A percentile compares a stretch with the other conserved stretches of the same genome.
Conservation (phyloP, 2,329 filamentous ascomycete species). For the Aspergillus sojae region DNA sequence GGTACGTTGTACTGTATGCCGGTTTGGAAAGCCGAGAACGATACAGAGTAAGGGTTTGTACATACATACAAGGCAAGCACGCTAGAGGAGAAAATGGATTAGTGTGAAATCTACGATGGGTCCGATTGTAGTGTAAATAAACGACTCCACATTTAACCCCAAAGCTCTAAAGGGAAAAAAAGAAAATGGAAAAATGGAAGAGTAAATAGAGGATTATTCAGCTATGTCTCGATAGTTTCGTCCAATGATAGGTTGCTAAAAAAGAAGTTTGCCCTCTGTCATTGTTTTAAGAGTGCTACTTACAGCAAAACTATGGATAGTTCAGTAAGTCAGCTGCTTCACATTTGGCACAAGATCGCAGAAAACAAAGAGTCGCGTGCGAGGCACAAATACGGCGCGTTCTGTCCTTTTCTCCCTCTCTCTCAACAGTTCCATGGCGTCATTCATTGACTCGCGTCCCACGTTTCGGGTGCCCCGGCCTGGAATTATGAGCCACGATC, state of each 20-base stretch:
- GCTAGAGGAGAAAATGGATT: slow-evolving; percentile 7
- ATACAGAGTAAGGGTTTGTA: slow-evolving; percentile 15
- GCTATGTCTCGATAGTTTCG: background rate
- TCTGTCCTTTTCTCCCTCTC: slow-evolving; percentile 6
- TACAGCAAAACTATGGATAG: background rate
- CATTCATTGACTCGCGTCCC: slow-evolving; percentile 37
- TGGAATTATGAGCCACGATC: slow-evolving; percentile 21
- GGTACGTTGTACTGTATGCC: slow-evolving; percentile 1
- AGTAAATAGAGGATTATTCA: slow-evolving; percentile 5
- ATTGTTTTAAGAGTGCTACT: background rate
- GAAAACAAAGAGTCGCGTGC: slow-evolving; percentile 3
- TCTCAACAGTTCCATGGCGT: slow-evolving; percentile 26
- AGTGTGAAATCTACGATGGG: slow-evolving; percentile 16
- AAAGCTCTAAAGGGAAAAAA: slow-evolving; percentile 10
- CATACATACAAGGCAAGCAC: slow-evolving; percentile 4
- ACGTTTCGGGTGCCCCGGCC: slow-evolving; percentile 29
- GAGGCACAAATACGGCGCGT: slow-evolving; percentile 15
- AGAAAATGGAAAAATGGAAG: background rate
- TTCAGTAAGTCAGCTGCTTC: background rate
- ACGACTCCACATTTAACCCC: slow-evolving; percentile 26
- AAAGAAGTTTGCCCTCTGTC: background rate
- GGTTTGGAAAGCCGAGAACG: slow-evolving; percentile 7
- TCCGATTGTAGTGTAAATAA: slow-evolving; percentile 28
- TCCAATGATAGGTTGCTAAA: slow-evolving; percentile 7
- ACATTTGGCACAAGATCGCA: background rate